Evolutionary conservation across 1,139 yeast genomes (phyloP).

Genomic region (Yamadazyma membranifaciens): DNA sequence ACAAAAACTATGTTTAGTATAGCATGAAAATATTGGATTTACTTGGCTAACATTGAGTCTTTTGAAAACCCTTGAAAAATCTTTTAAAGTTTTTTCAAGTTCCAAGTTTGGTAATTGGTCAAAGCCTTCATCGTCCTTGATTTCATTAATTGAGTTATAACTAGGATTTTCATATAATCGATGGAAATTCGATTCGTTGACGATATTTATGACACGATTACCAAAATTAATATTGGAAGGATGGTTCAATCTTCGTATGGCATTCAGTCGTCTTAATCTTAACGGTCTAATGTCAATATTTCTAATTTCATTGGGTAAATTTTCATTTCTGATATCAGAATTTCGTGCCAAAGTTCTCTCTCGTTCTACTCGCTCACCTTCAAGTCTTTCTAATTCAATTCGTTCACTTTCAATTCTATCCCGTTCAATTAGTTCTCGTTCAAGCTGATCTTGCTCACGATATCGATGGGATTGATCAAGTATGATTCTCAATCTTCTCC

Average conservation of each 20-base stretch:
- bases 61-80: slow-evolving; percentile 3
- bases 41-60: background rate
- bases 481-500: too few species aligned
- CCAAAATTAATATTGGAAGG: background rate
- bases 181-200: background rate
- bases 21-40: slow-evolving; percentile 8
- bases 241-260: slow-evolving; percentile 5
- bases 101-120: background rate
- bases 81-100: slow-evolving; percentile 1
- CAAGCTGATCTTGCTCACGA: background rate
- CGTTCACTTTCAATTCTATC: too few species aligned
- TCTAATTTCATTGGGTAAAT: slow-evolving; percentile 5
- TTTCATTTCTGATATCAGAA: slow-evolving; percentile 2
- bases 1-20: slow-evolving; percentile 2
- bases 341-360: background rate
- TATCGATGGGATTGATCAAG: too few species aligned
- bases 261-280: slow-evolving; percentile 7
- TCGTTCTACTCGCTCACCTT: too few species aligned
- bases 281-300: slow-evolving; percentile 4
- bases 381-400: too few species aligned
- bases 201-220: background rate
- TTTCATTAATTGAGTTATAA: background rate
- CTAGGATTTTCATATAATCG: background rate
- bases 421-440: background rate
- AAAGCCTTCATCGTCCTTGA: background rate